phyloP scores from a whole-genome alignment of 176 grass and related monocot genomes.

The Avena sativa region DNA sequence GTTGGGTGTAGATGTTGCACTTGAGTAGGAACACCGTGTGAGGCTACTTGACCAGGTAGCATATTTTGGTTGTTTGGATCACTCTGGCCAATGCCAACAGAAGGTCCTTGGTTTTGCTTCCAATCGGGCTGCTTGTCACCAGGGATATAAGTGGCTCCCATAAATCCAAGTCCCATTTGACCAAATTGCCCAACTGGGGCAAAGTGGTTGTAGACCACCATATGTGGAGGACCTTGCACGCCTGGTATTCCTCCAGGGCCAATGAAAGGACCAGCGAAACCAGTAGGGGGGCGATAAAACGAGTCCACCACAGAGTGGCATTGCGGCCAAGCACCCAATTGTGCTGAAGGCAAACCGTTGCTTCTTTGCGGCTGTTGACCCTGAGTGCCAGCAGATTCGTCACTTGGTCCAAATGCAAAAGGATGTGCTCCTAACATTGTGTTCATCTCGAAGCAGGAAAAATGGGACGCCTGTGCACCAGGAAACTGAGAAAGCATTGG shows the following conservation, averaged over 20 bases:
- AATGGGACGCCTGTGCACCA: slow-evolving; percentile 76
- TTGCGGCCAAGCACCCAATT: slow-evolving; percentile 75
- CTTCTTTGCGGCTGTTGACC: slow-evolving; percentile 79
- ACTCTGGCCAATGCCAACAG: slow-evolving; percentile 60
- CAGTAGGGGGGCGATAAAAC: slow-evolving; percentile 82
- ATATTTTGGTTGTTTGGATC: slow-evolving; percentile 74
- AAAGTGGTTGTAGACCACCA: slow-evolving; percentile 98
- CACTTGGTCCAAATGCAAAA: slow-evolving; percentile 80
- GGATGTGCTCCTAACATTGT: slow-evolving; percentile 69
- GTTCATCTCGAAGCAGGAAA: slow-evolving; percentile 94
- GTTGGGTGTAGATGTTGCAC: slow-evolving; percentile 72
- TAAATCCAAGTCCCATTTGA: slow-evolving; percentile 95
- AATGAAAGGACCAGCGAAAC: slow-evolving; percentile 85
- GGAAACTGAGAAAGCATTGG: slow-evolving; percentile 85
- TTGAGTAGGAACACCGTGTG: slow-evolving; percentile 61
- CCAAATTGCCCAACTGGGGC: slow-evolving; percentile 86
- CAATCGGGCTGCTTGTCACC: slow-evolving; percentile 90
- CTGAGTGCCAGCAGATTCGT: slow-evolving; percentile 75
- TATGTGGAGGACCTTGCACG: slow-evolving; percentile 87
- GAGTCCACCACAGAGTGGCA: slow-evolving; percentile 79
- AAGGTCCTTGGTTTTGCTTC: slow-evolving; percentile 75
- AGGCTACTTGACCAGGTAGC: slow-evolving; percentile 59
- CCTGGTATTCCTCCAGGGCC: slow-evolving; percentile 86
- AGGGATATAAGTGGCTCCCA: slow-evolving; percentile 88
- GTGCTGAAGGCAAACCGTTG: slow-evolving; percentile 59